phyloP scores from a whole-genome alignment of 306 rosid genomes.

The Trifolium fragiferum region DNA sequence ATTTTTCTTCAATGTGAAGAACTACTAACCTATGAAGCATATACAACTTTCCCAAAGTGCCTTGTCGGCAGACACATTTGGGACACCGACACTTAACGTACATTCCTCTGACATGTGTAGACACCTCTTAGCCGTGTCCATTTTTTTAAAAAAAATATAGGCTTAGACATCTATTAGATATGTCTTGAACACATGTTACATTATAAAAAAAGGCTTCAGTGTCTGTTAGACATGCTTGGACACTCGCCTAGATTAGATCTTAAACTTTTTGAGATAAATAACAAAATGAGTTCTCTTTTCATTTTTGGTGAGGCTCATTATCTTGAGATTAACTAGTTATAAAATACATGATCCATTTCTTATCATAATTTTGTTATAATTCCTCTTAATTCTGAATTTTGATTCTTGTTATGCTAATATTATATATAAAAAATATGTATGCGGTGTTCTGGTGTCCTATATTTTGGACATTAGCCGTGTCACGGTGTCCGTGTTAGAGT shows the following conservation, averaged over 20 bases:
- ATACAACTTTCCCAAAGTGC: not conserved
- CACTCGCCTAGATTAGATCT: not conserved
- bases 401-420: too few relatives aligned
- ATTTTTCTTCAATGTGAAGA: not conserved
- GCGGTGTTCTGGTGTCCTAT: too few relatives aligned
- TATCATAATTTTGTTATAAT: too few relatives aligned
- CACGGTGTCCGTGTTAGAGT: too few relatives aligned
- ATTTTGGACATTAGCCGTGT: too few relatives aligned
- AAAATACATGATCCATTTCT: not conserved
- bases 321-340: not conserved
- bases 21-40: not conserved
- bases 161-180: not conserved
- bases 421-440: too few relatives aligned
- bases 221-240: not conserved
- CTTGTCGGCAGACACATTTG: not conserved
- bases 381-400: too few relatives aligned
- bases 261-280: not conserved
- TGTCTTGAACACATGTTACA: not conserved
- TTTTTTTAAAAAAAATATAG: not conserved
- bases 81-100: not conserved
- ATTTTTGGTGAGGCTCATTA: not conserved
- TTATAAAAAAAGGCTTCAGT: not conserved
- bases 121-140: not conserved
- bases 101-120: not conserved
- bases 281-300: not conserved